Conservation (phyloP, 768 basidiomycete species). For the Suillus occidentalis region DNA sequence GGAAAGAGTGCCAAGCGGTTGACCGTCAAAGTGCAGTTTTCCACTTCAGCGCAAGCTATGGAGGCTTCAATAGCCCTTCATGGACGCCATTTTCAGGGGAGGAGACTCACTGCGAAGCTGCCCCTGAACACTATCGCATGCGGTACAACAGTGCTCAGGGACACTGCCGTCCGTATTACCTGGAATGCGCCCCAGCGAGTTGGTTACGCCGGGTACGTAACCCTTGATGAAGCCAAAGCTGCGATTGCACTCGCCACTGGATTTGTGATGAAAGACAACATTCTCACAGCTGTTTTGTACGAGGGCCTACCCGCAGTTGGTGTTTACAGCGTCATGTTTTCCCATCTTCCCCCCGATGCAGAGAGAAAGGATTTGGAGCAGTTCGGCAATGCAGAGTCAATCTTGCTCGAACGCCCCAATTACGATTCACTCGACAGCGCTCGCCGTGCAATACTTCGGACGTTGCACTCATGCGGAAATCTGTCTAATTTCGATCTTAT, state of each 20-base stretch:
- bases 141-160: conserved; percentile 43
- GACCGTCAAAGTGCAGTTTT: conserved; percentile 47
- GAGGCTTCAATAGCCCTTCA: conserved; percentile 54
- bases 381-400: conserved; percentile 48
- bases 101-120: conserved; percentile 44
- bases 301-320: conserved; percentile 59
- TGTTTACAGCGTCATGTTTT: conserved; percentile 59
- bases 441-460: conserved; percentile 35
- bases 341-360: conserved; percentile 48
- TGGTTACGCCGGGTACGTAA: conserved; percentile 65
- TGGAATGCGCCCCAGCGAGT: conserved; percentile 59
- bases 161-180: conserved; percentile 55
- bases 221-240: conserved; percentile 44
- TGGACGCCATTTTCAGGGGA: conserved; percentile 39
- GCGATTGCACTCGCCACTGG: conserved; percentile 48
- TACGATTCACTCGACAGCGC: conserved; percentile 38
- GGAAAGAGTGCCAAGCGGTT: conserved; percentile 22
- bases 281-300: conserved; percentile 51
- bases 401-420: conserved; percentile 53
- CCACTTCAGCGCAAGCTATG: conserved; percentile 47
- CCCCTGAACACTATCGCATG: conserved; percentile 39
- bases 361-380: conserved; percentile 41
- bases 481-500: conserved; percentile 45
- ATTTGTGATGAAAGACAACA: conserved; percentile 36
- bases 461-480: conserved; percentile 39